phyloP scores from a whole-genome alignment of 2,329 filamentous ascomycete species.

The Calonectria naviculata region DNA sequence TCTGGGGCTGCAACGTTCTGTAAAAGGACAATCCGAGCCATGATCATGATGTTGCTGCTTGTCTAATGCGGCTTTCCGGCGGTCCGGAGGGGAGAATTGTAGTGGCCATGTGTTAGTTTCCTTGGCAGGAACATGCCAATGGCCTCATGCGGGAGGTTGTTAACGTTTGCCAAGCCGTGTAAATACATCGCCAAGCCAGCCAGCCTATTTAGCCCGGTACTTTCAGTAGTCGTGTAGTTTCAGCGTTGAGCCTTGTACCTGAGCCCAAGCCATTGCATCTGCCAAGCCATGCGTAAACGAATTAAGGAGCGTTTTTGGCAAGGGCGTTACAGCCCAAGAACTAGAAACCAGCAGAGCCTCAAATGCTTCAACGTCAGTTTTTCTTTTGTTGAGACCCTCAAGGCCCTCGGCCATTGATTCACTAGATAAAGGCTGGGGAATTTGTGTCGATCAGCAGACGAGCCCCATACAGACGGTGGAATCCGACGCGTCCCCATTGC shows the following conservation, averaged over 20 bases:
- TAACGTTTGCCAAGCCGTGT: neutral
- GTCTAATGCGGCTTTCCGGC: neutral
- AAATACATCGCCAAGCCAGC: neutral
- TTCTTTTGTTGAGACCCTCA: neutral
- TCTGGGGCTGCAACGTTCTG: neutral
- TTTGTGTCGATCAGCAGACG: neutral
- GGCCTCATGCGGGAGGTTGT: neutral
- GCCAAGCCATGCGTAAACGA: neutral
- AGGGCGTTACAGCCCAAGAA: neutral
- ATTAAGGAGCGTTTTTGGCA: neutral
- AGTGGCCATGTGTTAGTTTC: neutral
- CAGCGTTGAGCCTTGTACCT: neutral
- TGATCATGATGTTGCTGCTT: too few relatives aligned
- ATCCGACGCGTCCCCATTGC: neutral
- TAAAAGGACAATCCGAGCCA: neutral
- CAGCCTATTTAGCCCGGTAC: neutral
- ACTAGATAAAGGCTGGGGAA: neutral
- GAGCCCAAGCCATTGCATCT: neutral
- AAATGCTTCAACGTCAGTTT: neutral
- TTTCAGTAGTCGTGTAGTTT: neutral
- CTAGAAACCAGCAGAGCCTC: neutral
- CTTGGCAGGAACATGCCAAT: neutral
- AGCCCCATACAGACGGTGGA: neutral
- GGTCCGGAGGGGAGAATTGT: neutral
- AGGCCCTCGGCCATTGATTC: neutral